These are phyloP conservation scores for Astragalus membranaceus DNA, from an alignment of 306 rosid genomes.

Conservation along the genomic window DNA sequence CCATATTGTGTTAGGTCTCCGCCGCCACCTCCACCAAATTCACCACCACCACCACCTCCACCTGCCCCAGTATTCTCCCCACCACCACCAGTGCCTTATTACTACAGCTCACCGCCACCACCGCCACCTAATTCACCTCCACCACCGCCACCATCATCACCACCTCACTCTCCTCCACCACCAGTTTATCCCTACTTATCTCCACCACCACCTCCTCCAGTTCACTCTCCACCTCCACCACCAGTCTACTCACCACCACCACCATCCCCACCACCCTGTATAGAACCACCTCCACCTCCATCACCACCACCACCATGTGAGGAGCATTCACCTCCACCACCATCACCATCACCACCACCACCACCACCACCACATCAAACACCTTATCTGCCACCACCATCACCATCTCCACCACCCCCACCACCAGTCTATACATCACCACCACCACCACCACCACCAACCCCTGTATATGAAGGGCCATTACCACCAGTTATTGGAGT, in stretches of 20 bases:
- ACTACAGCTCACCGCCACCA: constrained; percentile 31
- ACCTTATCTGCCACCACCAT: constrained; percentile 43
- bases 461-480: constrained; percentile 25
- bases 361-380: constrained; percentile 37
- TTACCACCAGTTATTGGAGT: constrained; percentile 43
- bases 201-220: constrained; percentile 74
- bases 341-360: too few species aligned
- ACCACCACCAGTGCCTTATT: constrained; percentile 40
- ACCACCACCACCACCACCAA: constrained; percentile 17
- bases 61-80: constrained; percentile 41
- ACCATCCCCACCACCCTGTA: constrained; percentile 55
- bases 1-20: constrained; percentile 30
- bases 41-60: constrained; percentile 32
- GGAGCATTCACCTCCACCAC: constrained; percentile 44
- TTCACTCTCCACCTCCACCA: constrained; percentile 53
- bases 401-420: constrained; percentile 50
- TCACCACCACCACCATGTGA: constrained; percentile 42
- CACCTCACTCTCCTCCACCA: constrained; percentile 56
- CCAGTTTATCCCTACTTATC: constrained; percentile 49
- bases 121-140: constrained; percentile 29
- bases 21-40: constrained; percentile 12
- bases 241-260: constrained; percentile 55
- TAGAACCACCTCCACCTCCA: constrained; percentile 58
- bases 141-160: constrained; percentile 28
- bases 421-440: constrained; percentile 13